Conservation (phyloP, 2,329 filamentous ascomycete genomes). For the Phialophora verrucosa region DNA sequence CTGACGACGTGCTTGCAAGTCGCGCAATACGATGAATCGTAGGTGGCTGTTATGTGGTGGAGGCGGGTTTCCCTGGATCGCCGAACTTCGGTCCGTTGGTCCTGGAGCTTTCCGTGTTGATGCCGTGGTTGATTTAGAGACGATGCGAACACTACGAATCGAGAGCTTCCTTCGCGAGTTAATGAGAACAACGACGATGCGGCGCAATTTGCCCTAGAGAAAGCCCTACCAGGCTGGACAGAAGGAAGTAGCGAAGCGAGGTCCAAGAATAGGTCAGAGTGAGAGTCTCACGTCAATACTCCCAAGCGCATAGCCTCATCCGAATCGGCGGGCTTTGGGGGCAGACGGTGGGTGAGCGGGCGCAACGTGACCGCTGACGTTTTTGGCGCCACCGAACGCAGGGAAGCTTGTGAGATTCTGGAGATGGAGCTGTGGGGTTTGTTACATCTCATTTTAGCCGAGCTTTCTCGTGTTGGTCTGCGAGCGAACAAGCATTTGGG, state of each 20-base stretch:
- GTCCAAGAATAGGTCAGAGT: constrained; percentile 20
- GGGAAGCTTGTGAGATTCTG: not conserved
- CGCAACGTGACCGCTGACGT: constrained; percentile 7
- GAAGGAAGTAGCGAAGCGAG: not conserved
- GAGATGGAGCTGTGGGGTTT: constrained; percentile 9
- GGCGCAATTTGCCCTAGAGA: not conserved
- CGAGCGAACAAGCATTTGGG: not conserved
- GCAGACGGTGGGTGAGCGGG: not conserved
- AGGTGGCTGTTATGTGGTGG: not conserved
- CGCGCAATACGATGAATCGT: not conserved
- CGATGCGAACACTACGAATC: not conserved
- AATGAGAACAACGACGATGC: not conserved
- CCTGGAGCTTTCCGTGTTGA: not conserved
- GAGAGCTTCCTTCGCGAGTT: not conserved
- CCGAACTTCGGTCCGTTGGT: not conserved
- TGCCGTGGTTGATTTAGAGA: not conserved
- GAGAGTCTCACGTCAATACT: constrained; percentile 31
- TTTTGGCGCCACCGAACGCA: not conserved
- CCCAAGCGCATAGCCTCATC: not conserved
- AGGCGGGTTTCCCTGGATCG: not conserved
- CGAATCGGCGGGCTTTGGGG: not conserved
- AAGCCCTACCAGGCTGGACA: not conserved
- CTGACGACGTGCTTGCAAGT: not conserved
- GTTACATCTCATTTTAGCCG: not conserved
- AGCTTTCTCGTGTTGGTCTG: not conserved